Evolutionary conservation across 805 yeast genomes (phyloP).

Genomic region (Peterozyma xylosa): DNA sequence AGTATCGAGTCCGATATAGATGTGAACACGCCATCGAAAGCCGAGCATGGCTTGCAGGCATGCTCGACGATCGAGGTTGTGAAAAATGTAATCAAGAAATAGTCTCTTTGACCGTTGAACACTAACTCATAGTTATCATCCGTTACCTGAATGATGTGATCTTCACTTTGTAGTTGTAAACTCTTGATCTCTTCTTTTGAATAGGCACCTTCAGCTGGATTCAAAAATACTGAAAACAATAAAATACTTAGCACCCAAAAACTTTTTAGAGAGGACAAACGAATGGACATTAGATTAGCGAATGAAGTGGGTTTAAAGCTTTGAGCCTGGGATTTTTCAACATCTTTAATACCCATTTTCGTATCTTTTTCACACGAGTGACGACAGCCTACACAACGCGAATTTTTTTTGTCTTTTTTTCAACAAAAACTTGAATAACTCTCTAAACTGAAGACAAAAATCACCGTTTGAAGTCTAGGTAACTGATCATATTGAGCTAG

Average conservation of each 20-base stretch:
- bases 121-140: constrained; percentile 30
- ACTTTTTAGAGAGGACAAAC: neutral
- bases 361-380: neutral
- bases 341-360: neutral
- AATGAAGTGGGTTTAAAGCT: neutral
- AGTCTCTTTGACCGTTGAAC: constrained; percentile 41
- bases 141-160: constrained; percentile 34
- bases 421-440: no score
- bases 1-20: constrained; percentile 36
- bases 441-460: no score
- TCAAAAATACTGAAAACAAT: neutral
- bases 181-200: constrained; percentile 11
- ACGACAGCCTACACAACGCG: neutral
- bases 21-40: constrained; percentile 31
- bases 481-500: no score
- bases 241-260: neutral
- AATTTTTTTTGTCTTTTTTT: no score
- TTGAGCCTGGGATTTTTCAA: neutral
- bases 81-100: constrained; percentile 41
- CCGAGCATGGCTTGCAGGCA: constrained; percentile 40
- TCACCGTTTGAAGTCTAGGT: no score
- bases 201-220: constrained; percentile 8
- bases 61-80: constrained; percentile 38
- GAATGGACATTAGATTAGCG: neutral
- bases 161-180: constrained; percentile 10